Base-by-base conservation (phyloP, 495 filamentous ascomycete genomes). In the Choiromyces venosus region DNA sequence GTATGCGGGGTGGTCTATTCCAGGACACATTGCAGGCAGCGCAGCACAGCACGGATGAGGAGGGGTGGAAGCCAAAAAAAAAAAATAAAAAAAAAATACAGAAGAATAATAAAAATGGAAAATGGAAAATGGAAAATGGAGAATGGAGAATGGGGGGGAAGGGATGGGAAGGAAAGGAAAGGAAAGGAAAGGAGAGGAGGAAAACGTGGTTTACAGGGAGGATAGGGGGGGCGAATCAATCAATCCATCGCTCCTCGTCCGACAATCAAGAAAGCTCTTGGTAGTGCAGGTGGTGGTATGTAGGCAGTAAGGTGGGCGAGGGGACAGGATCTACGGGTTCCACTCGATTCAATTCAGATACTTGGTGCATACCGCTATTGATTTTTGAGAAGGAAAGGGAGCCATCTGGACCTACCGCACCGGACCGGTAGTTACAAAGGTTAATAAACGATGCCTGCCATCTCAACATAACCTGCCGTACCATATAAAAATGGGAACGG, bases 1-100 rank as follows among this genome's bases (percentile, higher is more conserved):
- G 74, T 76, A 76, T 77, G 75, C 75, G 75, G 75, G 75, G 75
- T 69, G 71, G 74, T 66, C 75, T 77, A 77, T 77, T 77, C 75
- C 75, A 77, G 75, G 75, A 77, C 70, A 44, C 69, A 77, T n/a
- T n/a, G n/a, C 25, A 61, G 0, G 52, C 52, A 61, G 52, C 25
- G 25, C 52, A 61, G n/a, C 46, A 12, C 46, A 56, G 52, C 52
- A 33, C 52, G 52, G 52, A 33, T 29, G 52, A 33, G 25, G 52
- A 25, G 52, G 52, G 52, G 52, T 61, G 25, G 52, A 61, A 61
- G 18, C 25, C 12, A 10, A 25, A 52, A 44, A 52, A 52, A 0
- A 25, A 52, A 42, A 42, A 16, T 1, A 18, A 42, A 42, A 46
- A 46, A n/a, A n/a, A 56, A 56, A 56, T 25, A 25, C 18, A 42